Conservation (phyloP, 805 yeast genomes). For the Pichia scutulata region DNA sequence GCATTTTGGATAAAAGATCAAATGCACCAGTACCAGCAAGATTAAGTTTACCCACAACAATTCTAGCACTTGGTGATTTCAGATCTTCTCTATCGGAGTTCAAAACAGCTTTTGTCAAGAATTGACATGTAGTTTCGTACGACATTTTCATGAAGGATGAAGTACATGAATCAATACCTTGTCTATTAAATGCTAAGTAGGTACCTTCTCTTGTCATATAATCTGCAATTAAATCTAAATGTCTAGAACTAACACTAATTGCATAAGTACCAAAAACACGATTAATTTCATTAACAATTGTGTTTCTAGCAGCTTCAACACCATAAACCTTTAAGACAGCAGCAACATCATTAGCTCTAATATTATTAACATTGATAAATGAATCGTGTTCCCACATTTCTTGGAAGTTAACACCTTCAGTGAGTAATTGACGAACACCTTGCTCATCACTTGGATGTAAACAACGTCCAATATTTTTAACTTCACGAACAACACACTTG, state of each 20-base stretch:
- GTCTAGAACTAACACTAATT: slow-evolving; percentile 85
- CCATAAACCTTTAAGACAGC: slow-evolving; percentile 90
- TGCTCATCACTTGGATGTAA: slow-evolving; percentile 67
- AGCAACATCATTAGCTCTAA: slow-evolving; percentile 86
- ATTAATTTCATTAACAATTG: slow-evolving; percentile 91
- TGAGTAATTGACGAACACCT: slow-evolving; percentile 71
- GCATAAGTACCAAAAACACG: slow-evolving; percentile 96
- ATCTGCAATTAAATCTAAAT: slow-evolving; percentile 93
- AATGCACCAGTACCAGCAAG: slow-evolving; percentile 95
- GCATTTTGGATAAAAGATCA: slow-evolving; percentile 59
- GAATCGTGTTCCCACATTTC: slow-evolving; percentile 98
- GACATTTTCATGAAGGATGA: slow-evolving; percentile 98
- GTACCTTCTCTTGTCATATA: slow-evolving; percentile 99
- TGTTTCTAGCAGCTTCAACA: slow-evolving; percentile 97
- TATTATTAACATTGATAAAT: slow-evolving; percentile 82
- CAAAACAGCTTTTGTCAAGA: slow-evolving; percentile 91
- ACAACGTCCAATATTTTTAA: slow-evolving; percentile 88
- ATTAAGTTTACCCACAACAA: slow-evolving; percentile 85
- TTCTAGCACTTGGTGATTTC: slow-evolving; percentile 87
- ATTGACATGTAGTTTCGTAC: slow-evolving; percentile 96
- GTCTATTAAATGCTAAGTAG: slow-evolving; percentile 93
- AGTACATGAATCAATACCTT: slow-evolving; percentile 93
- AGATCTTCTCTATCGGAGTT: slow-evolving; percentile 84
- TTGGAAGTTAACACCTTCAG: slow-evolving; percentile 96
- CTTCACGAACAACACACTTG: slow-evolving; percentile 85